Conservation (phyloP, 2,329 filamentous ascomycete species). For the Dactylellina leptospora region DNA sequence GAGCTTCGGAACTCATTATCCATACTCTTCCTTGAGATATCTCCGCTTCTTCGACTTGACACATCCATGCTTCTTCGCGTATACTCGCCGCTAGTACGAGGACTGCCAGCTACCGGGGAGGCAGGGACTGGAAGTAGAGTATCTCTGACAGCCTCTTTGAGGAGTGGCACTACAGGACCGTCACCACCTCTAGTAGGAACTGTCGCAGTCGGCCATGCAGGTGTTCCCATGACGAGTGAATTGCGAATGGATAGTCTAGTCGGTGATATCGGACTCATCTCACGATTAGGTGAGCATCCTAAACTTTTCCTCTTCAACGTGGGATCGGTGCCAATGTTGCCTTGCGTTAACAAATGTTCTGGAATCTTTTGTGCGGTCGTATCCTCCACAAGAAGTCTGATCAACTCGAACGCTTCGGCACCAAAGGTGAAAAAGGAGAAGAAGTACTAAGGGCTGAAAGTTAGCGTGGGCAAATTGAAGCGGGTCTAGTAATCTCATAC, state of each 20-base stretch:
- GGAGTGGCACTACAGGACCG: conserved; percentile 34
- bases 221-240: conserved; percentile 28
- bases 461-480: not conserved
- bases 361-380: conserved; percentile 64
- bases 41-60: conserved; percentile 65
- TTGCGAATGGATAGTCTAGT: conserved; percentile 19
- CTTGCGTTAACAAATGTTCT: conserved; percentile 47
- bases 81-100: conserved; percentile 67
- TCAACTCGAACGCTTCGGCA: conserved; percentile 79
- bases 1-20: conserved; percentile 54
- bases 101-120: conserved; percentile 62
- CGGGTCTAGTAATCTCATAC: conserved; percentile 62
- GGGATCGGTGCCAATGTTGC: conserved; percentile 4
- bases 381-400: conserved; percentile 77
- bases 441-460: conserved; percentile 74
- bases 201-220: conserved; percentile 24
- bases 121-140: conserved; percentile 68
- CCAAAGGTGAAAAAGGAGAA: conserved; percentile 94
- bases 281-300: conserved; percentile 36
- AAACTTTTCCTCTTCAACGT: conserved; percentile 20
- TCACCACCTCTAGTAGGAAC: conserved; percentile 15
- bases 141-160: conserved; percentile 68
- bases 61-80: conserved; percentile 67
- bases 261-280: conserved; percentile 38
- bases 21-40: conserved; percentile 59